These are phyloP conservation scores for Trichoderma sp. DNA, from an alignment of 2,329 filamentous ascomycete species.

Conservation along the genomic window DNA sequence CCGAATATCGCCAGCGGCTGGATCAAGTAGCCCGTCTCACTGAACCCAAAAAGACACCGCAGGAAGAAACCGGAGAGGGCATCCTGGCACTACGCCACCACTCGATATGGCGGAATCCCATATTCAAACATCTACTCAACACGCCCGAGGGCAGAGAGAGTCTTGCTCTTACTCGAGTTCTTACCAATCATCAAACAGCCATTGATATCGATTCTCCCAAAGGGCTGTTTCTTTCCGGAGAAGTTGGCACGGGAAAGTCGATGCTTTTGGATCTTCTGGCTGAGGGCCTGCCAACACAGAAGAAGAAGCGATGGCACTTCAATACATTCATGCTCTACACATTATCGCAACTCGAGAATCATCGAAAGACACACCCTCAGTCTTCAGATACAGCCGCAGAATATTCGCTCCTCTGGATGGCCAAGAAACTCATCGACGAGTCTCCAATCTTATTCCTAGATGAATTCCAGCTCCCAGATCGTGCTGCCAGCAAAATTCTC, in stretches of 20 bases:
- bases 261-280: slow-evolving; percentile 85
- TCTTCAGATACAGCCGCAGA: slow-evolving; percentile 37
- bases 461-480: slow-evolving; percentile 80
- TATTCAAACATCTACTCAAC: slow-evolving; percentile 59
- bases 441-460: slow-evolving; percentile 78
- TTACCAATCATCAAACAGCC: slow-evolving; percentile 69
- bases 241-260: slow-evolving; percentile 79
- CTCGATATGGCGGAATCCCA: slow-evolving; percentile 56
- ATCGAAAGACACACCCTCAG: slow-evolving; percentile 45
- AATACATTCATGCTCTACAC: slow-evolving; percentile 83
- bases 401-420: slow-evolving; percentile 70
- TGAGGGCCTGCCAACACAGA: slow-evolving; percentile 68
- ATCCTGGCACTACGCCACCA: slow-evolving; percentile 52
- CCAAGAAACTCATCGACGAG: slow-evolving; percentile 70
- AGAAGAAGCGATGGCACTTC: slow-evolving; percentile 78
- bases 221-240: slow-evolving; percentile 74
- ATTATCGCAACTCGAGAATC: slow-evolving; percentile 67
- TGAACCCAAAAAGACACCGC: slow-evolving; percentile 29
- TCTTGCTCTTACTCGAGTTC: slow-evolving; percentile 64
- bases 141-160: slow-evolving; percentile 55
- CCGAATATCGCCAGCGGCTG: slow-evolving; percentile 66
- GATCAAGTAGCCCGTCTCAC: slow-evolving; percentile 55
- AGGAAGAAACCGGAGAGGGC: slow-evolving; percentile 33
- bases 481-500: slow-evolving; percentile 74
- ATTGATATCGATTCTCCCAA: slow-evolving; percentile 69